Base-by-base conservation (phyloP, 495 filamentous ascomycete species). In the Hyaloscypha variabilis region DNA sequence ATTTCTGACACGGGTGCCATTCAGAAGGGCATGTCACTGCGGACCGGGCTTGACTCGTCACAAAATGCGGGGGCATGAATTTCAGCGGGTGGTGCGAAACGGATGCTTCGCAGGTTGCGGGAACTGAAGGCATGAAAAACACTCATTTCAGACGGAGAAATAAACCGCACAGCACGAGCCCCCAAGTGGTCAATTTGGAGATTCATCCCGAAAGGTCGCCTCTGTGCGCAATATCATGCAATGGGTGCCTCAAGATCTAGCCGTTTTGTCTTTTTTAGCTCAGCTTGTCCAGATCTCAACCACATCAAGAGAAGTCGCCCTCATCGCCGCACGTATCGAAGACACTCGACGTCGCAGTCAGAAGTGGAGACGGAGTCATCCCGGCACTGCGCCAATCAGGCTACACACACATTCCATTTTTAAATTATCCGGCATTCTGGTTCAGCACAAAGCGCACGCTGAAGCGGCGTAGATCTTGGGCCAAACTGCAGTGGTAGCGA, bases 211-310 rank as follows among this genome's bases (percentile, higher is more conserved):
- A 53, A 30, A 30, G 36, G 25, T 19, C 13, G 25, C 29, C 55
- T 67, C 60, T 59, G 60, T 63, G 58, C 59, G 59, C 36, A 63
- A 58, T 42, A 52, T 63, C 54, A 67, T 67, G 65, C 60, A 46
- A 42, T 57, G 21, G 11, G 26, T 42, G 17, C 50, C 46, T 11
- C 39, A 46, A 19, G 39, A 46, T 46, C 39, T 46, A 46, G 39
- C 39, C 39, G 39, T 3, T 46, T 46, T 46, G 39, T 46, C 39
- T 46, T 46, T 17, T 39, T 34, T 26, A 23, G 24, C 13, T 29
- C 29, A 46, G 36, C 17, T 28, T 25, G 8, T 54, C 14, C 51
- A 54, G 19, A 11, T 26, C 21, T 28, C 51, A 54, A 54, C 23
- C 51, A 25, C 8, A 24, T 54, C 25, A 23, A 25, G 51, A 0